Evolutionary conservation across 345 rosid species (phyloP).

Genomic region (Ceriops decandra): DNA sequence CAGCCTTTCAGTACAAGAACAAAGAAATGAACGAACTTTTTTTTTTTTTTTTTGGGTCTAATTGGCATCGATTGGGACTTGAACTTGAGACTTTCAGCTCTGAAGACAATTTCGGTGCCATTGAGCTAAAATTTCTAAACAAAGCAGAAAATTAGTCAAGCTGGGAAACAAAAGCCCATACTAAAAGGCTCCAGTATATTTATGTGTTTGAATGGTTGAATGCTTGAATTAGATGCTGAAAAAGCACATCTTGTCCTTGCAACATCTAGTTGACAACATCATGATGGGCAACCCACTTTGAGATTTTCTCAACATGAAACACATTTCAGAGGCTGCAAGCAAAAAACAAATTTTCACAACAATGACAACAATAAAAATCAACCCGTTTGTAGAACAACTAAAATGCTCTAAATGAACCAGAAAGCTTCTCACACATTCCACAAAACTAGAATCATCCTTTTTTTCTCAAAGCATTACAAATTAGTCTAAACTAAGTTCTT

Average conservation of each 20-base stretch:
- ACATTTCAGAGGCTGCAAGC: not conserved
- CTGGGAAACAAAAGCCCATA: not conserved
- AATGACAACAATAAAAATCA: not conserved
- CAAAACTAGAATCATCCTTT: not conserved
- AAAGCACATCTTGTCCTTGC: not conserved
- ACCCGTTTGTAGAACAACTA: not conserved
- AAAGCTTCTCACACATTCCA: not conserved
- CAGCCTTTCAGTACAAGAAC: not conserved
- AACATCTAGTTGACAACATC: not conserved
- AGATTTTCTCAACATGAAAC: not conserved
- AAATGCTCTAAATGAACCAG: not conserved
- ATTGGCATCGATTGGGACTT: too few species aligned
- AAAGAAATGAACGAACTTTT: too few species aligned
- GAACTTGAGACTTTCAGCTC: too few species aligned
- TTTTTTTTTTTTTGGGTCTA: too few species aligned
- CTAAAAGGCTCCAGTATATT: not conserved
- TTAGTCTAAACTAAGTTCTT: not conserved
- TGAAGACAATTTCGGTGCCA: too few species aligned
- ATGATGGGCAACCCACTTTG: slow-evolving; percentile 1
- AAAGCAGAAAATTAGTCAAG: not conserved
- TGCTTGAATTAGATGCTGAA: not conserved
- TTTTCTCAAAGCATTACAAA: not conserved
- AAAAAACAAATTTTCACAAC: not conserved
- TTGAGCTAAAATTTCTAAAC: too few species aligned
- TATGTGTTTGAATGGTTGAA: not conserved